Percentiles rank a stretch among this genome's conserved stretches.
phyloP scores from a whole-genome alignment of 2,329 filamentous ascomycete genomes.

The Colletotrichum costaricense region DNA sequence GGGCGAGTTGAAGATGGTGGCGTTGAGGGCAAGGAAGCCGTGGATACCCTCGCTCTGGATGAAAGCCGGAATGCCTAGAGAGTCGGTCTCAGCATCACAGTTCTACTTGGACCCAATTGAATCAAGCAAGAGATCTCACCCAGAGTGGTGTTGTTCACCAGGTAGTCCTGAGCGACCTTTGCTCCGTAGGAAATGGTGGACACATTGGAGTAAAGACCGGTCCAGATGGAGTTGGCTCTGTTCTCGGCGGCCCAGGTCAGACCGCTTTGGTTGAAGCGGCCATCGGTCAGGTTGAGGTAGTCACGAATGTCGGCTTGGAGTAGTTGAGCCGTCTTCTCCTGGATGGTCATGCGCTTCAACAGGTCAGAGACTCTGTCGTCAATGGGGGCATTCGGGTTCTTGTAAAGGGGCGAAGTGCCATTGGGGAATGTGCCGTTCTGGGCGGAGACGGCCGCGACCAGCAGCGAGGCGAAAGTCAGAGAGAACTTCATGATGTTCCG shows the following conservation, averaged over 20 bases:
- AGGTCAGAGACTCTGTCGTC: slow-evolving; percentile 76
- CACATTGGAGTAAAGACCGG: slow-evolving; percentile 74
- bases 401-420: slow-evolving; percentile 62
- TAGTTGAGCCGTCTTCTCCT: slow-evolving; percentile 79
- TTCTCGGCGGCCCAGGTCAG: slow-evolving; percentile 74
- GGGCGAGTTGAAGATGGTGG: slow-evolving; percentile 83
- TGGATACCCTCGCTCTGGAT: slow-evolving; percentile 82
- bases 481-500: slow-evolving; percentile 44
- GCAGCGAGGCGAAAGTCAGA: slow-evolving; percentile 38
- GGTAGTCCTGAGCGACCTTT: slow-evolving; percentile 75
- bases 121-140: slow-evolving; percentile 38
- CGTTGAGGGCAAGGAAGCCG: slow-evolving; percentile 77
- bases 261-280: slow-evolving; percentile 74
- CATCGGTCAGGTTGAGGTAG: slow-evolving; percentile 77
- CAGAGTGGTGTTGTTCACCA: slow-evolving; percentile 59
- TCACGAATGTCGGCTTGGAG: slow-evolving; percentile 78
- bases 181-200: slow-evolving; percentile 72
- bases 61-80: slow-evolving; percentile 76
- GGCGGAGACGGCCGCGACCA: slow-evolving; percentile 41
- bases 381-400: slow-evolving; percentile 70
- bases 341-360: slow-evolving; percentile 77
- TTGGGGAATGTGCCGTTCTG: slow-evolving; percentile 37
- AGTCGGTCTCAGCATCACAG: slow-evolving; percentile 53
- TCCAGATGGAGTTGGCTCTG: slow-evolving; percentile 78
- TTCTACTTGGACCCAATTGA: background rate